Evolutionary conservation across 1,139 yeast species (phyloP).

Genomic region (Lodderomyces oxycetoniae): DNA sequence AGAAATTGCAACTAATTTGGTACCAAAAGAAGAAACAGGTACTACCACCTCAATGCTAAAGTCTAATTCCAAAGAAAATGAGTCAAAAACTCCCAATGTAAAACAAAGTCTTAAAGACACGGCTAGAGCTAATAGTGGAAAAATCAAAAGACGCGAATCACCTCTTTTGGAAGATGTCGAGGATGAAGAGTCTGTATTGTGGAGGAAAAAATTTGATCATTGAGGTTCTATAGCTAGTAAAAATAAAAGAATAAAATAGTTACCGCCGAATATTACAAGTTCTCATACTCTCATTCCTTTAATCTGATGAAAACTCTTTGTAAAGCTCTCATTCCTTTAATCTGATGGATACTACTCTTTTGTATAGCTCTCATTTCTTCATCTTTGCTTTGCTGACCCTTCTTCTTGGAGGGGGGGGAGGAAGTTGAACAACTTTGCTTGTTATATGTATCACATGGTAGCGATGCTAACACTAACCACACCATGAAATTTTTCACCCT

Average conservation of each 20-base stretch:
- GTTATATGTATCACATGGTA: too few species aligned
- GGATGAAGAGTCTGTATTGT: conserved; percentile 42
- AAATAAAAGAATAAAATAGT: too few species aligned
- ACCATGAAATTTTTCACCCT: too few species aligned
- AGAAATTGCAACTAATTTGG: conserved; percentile 1
- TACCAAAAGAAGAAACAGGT: neutral
- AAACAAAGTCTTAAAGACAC: neutral
- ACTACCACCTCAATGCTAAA: neutral
- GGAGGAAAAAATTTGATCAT: conserved; percentile 37
- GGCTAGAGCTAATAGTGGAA: neutral
- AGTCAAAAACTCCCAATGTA: conserved; percentile 1
- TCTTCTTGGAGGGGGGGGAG: too few species aligned
- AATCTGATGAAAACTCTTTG: too few species aligned
- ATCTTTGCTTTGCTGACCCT: too few species aligned
- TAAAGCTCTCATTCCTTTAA: too few species aligned
- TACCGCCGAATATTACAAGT: too few species aligned
- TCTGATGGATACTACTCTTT: too few species aligned
- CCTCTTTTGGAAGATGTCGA: conserved; percentile 42
- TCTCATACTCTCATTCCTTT: too few species aligned
- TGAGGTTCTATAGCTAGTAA: conserved; percentile 10
- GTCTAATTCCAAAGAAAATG: neutral
- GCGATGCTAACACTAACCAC: too few species aligned
- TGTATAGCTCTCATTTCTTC: neutral
- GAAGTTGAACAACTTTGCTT: too few species aligned
- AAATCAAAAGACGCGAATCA: conserved; percentile 1